Evolutionary conservation across 23 red algal species (phyloP).

Genomic region (Gracilariopsis chorda): DNA sequence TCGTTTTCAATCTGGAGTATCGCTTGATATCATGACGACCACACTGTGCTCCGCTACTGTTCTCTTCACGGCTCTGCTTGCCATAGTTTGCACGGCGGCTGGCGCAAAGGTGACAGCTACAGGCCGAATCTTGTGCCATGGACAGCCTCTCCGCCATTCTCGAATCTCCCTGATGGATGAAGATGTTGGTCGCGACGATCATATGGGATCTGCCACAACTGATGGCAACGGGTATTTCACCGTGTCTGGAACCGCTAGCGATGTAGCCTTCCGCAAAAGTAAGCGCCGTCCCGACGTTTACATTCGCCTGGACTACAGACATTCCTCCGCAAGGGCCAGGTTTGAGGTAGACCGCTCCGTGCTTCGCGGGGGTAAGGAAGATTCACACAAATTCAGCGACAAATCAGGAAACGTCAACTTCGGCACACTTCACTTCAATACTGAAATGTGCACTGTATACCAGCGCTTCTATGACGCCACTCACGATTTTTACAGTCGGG

Average conservation of each 20-base stretch:
- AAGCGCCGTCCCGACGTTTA: slow-evolving; percentile 27
- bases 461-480: slow-evolving; percentile 18
- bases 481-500: not conserved
- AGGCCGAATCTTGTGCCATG: not conserved
- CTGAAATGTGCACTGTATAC: not conserved
- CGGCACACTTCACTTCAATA: slow-evolving; percentile 9
- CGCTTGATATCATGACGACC: not conserved
- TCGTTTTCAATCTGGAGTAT: not conserved
- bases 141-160: not conserved
- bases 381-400: not conserved
- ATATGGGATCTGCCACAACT: not conserved
- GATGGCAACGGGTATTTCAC: slow-evolving; percentile 5
- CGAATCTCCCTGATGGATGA: slow-evolving; percentile 21
- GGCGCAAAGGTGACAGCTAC: not conserved
- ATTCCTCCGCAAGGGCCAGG: not conserved
- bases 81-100: not conserved
- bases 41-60: not conserved
- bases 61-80: not conserved
- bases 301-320: not conserved
- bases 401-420: not conserved
- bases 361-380: not conserved
- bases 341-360: not conserved
- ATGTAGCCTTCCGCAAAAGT: not conserved
- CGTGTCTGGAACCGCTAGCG: not conserved
- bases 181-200: not conserved